Percentiles rank a stretch among this genome's conserved stretches.
These are phyloP conservation scores for Metarhizium sp. DNA, from an alignment of 2,329 filamentous ascomycete species.

Conservation along the genomic window DNA sequence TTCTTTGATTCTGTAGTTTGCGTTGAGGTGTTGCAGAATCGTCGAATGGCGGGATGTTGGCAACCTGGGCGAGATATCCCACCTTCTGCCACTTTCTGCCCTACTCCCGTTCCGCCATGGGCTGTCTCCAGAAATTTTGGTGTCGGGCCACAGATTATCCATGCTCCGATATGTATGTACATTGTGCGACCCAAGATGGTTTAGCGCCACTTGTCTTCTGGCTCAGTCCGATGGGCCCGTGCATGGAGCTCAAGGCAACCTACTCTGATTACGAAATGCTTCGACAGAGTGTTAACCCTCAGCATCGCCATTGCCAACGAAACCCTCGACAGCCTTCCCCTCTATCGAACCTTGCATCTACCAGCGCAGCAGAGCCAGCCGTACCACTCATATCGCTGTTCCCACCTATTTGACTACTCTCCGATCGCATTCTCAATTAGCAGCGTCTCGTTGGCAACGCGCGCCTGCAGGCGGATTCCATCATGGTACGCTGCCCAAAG, in stretches of 20 bases:
- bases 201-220: slow-evolving; percentile 12
- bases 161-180: slow-evolving; percentile 21
- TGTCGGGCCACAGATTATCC: slow-evolving; percentile 30
- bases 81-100: slow-evolving; percentile 22
- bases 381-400: neutral
- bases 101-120: slow-evolving; percentile 22
- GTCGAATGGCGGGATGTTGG: slow-evolving; percentile 14
- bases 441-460: slow-evolving; percentile 8
- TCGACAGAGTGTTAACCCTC: slow-evolving; percentile 18
- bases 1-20: slow-evolving; percentile 19
- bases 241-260: slow-evolving; percentile 30
- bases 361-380: neutral
- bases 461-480: slow-evolving; percentile 22
- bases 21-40: slow-evolving; percentile 20
- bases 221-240: slow-evolving; percentile 17
- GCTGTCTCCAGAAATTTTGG: slow-evolving; percentile 29
- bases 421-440: neutral
- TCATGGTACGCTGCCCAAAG: slow-evolving; percentile 29
- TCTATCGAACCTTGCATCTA: neutral
- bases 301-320: slow-evolving; percentile 13
- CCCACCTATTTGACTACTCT: neutral
- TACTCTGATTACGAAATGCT: slow-evolving; percentile 29
- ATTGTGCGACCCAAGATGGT: slow-evolving; percentile 7
- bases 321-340: neutral
- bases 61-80: slow-evolving; percentile 27